A percentile compares a stretch with the other conserved stretches of the same genome.
phyloP scores from a whole-genome alignment of 2,329 filamentous ascomycete species.

The Neurospora sp. region DNA sequence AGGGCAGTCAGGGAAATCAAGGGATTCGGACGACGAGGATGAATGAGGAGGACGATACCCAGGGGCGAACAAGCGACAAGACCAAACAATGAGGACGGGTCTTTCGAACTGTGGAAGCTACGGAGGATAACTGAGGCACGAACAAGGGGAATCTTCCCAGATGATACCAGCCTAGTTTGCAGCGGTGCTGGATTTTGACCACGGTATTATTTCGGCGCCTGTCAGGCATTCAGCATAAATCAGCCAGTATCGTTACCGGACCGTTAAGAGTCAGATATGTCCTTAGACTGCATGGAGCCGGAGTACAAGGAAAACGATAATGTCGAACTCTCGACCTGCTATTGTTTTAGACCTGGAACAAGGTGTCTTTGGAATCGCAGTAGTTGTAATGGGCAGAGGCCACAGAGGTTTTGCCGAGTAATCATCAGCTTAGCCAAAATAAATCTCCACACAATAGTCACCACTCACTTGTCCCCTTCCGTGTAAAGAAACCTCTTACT shows the following conservation, averaged over 20 bases:
- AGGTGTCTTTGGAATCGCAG: not conserved
- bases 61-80: not conserved
- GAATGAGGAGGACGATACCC: slow-evolving; percentile 19
- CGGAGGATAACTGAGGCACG: not conserved
- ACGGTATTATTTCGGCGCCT: not conserved
- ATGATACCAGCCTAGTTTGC: not conserved
- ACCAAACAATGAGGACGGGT: not conserved
- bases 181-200: not conserved
- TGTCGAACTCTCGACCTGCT: not conserved
- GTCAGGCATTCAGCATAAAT: not conserved
- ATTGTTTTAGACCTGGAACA: not conserved
- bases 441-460: not conserved
- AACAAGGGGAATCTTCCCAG: not conserved
- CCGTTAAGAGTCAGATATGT: not conserved
- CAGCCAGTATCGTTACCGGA: not conserved
- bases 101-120: not conserved
- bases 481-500: not conserved
- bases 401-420: not conserved
- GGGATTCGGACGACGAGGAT: slow-evolving; percentile 22
- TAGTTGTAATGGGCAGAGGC: not conserved
- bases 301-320: not conserved
- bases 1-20: slow-evolving; percentile 14
- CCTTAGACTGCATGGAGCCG: not conserved
- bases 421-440: not conserved
- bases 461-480: not conserved